Evolutionary conservation across 1,284 basidiomycete genomes (phyloP), one percentile per base, ranked within the genome.

Genomic region (Tilletiopsis washingtonensis): DNA sequence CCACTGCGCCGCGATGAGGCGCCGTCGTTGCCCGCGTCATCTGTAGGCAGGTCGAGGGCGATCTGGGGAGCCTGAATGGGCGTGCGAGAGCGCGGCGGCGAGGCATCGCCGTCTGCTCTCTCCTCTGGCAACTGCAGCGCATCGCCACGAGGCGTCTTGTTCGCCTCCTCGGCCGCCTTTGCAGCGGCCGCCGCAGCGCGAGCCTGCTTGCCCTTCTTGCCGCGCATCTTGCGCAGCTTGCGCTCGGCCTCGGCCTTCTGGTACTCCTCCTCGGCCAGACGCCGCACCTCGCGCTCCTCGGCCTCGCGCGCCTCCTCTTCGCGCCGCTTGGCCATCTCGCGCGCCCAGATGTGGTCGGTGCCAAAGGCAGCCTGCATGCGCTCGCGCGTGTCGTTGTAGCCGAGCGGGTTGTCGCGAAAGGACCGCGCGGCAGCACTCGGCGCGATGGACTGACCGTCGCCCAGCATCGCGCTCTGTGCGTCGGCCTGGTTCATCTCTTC

Each of bases 331-430:
- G 57, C 55, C 59, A 67, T 61, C 48, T 71, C 69, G n/a, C 57
- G 50, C 3, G 50, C 55, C 60, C 63, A 69, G 19, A 57, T 25
- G 4, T 53, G 41, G 39, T 66, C 61, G 0, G 53, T 44, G 37
- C 69, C 69, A 46, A 72, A 71, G 4, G 64, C 56, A 7, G 65
- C 63, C 40, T 59, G 54, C 69, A 72, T 72, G 11, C 69, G 56
- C 45, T 67, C 67, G 3, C 61, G 49, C 12, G 69, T 72, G 47
- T 71, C 69, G 26, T 72, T 69, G 49, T 51, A 57, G 14, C 65
- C 65, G 21, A 67, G 15, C 5, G 65, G 64, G 41, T 64, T 61
- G 34, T 68, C 64, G 11, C 56, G 39, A 56, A 68, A 67, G 34
- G 55, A 49, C n/a, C 45, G 49, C 20, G 39, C 53, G 3, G 59